phyloP scores from a whole-genome alignment of 2,329 filamentous ascomycete species.

The Colletotrichum orbiculare region DNA sequence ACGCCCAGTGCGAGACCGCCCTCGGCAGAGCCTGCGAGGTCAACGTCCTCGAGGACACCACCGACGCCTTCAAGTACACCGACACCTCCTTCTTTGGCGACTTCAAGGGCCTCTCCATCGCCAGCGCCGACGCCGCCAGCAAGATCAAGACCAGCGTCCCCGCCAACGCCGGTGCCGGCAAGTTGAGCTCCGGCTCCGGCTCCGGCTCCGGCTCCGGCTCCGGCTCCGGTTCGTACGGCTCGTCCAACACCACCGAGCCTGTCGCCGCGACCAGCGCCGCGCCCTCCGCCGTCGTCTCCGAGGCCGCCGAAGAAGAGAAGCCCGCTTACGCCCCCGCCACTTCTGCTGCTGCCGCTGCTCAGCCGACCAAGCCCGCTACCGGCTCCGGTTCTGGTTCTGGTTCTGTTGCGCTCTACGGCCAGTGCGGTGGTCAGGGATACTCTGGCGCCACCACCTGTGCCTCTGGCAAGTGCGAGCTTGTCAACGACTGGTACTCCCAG shows the following conservation, averaged over 20 bases:
- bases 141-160: slow-evolving; percentile 31
- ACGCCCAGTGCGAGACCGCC: slow-evolving; percentile 31
- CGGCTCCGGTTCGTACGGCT: not conserved
- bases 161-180: slow-evolving; percentile 27
- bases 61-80: slow-evolving; percentile 16
- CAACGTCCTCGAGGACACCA: slow-evolving; percentile 23
- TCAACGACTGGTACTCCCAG: slow-evolving; percentile 39
- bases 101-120: slow-evolving; percentile 21
- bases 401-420: slow-evolving; percentile 46
- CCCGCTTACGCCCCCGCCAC: not conserved
- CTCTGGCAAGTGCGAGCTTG: slow-evolving; percentile 36
- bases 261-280: not conserved
- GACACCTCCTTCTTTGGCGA: slow-evolving; percentile 23
- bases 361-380: not conserved
- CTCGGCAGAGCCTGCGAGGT: slow-evolving; percentile 29
- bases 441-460: slow-evolving; percentile 38
- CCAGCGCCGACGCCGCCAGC: slow-evolving; percentile 23
- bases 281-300: not conserved
- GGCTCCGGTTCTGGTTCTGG: slow-evolving; percentile 15
- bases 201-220: slow-evolving; percentile 8
- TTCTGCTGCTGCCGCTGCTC: slow-evolving; percentile 9
- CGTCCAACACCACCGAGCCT: not conserved
- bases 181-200: slow-evolving; percentile 20
- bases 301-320: no score
- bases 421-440: slow-evolving; percentile 45